phyloP scores from a whole-genome alignment of 2,329 filamentous ascomycete species.

The Nothomitra cinnamomea region DNA sequence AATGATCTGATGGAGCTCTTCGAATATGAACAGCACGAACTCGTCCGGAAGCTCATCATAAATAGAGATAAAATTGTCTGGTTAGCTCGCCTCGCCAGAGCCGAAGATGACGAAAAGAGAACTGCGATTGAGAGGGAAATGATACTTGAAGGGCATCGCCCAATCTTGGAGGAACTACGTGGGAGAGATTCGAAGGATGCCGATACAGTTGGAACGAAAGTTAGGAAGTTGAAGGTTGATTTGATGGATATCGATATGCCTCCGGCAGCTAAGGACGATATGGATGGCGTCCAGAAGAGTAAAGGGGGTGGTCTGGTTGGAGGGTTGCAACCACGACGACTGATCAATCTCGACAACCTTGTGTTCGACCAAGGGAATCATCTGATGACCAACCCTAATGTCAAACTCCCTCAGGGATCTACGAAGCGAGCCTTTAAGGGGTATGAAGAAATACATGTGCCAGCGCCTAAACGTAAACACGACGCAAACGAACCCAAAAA shows the following conservation, averaged over 20 bases:
- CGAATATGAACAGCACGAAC: slow-evolving; percentile 87
- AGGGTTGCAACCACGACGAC: slow-evolving; percentile 67
- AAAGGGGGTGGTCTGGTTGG: slow-evolving; percentile 56
- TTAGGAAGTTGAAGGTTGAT: slow-evolving; percentile 66
- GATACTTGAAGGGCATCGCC: slow-evolving; percentile 68
- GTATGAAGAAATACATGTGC: slow-evolving; percentile 96
- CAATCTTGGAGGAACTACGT: slow-evolving; percentile 74
- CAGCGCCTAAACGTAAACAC: slow-evolving; percentile 71
- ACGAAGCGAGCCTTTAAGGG: slow-evolving; percentile 94
- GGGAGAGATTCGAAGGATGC: slow-evolving; percentile 48
- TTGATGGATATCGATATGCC: slow-evolving; percentile 77
- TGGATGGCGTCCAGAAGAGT: slow-evolving; percentile 34
- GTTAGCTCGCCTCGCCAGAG: slow-evolving; percentile 74
- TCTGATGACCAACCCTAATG: slow-evolving; percentile 97
- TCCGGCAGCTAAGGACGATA: slow-evolving; percentile 36
- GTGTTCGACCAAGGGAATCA: slow-evolving; percentile 97
- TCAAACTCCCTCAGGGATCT: slow-evolving; percentile 82
- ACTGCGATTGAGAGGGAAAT: slow-evolving; percentile 76
- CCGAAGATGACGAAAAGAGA: slow-evolving; percentile 55
- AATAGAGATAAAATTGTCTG: slow-evolving; percentile 92
- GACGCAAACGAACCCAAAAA: slow-evolving; percentile 60
- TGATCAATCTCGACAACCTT: slow-evolving; percentile 89
- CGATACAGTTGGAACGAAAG: slow-evolving; percentile 38
- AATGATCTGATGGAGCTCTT: slow-evolving; percentile 98
- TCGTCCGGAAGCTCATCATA: slow-evolving; percentile 77